These are phyloP conservation scores for Stagonosporopsis rhizophila DNA, from an alignment of 2,329 filamentous ascomycete species.

Conservation along the genomic window DNA sequence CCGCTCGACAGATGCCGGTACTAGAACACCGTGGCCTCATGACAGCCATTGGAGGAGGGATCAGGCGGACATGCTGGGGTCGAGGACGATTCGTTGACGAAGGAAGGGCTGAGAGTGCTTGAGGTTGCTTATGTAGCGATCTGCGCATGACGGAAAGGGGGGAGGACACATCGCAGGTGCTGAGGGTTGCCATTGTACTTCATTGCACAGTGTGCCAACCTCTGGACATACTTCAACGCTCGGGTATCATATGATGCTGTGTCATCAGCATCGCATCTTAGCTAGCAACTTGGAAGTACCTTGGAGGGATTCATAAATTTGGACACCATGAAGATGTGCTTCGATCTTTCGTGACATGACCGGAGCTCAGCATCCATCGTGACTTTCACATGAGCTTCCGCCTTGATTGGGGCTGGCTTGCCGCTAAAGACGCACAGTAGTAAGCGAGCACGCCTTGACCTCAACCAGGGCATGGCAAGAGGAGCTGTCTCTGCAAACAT, in stretches of 20 bases:
- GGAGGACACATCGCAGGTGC: neutral
- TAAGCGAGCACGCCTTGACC: conserved; percentile 33
- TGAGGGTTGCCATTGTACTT: neutral
- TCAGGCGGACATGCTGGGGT: neutral
- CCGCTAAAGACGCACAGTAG: conserved; percentile 23
- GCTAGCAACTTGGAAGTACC: neutral
- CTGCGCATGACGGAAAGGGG: neutral
- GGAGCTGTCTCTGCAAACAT: conserved; percentile 41
- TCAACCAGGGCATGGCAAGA: conserved; percentile 32
- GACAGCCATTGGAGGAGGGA: neutral
- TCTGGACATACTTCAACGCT: neutral
- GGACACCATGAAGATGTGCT: neutral
- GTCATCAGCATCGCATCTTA: neutral
- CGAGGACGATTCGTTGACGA: neutral
- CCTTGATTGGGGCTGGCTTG: conserved; percentile 19
- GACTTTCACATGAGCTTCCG: conserved; percentile 14
- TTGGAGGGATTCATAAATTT: neutral
- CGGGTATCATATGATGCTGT: neutral
- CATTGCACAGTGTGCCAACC: neutral
- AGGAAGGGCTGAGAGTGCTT: neutral
- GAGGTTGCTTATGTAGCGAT: neutral
- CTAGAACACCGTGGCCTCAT: conserved; percentile 8
- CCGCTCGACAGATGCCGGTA: neutral
- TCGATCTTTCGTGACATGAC: neutral
- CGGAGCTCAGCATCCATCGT: conserved; percentile 2